Percentiles rank a stretch among this genome's conserved stretches.
Evolutionary conservation across 768 basidiomycete genomes (phyloP).

Genomic region (Termitomyces sp.): DNA sequence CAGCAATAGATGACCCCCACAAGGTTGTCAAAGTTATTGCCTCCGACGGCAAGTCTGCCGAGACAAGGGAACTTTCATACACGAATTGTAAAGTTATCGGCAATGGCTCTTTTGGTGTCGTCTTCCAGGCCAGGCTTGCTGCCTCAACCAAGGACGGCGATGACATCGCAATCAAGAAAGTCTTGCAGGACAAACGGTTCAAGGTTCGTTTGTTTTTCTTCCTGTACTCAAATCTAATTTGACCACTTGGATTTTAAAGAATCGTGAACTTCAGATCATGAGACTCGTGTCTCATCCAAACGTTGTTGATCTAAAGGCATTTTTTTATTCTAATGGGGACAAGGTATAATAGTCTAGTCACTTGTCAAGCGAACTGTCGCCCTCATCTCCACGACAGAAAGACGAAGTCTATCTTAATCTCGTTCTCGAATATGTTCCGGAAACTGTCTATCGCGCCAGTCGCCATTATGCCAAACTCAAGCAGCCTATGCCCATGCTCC

Average conservation of each 20-base stretch:
- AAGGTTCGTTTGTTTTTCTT: constrained; percentile 62
- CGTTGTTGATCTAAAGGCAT: constrained; percentile 95
- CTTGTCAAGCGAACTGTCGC: constrained; percentile 4
- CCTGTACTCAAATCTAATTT: constrained; percentile 1
- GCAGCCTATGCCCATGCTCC: constrained; percentile 99
- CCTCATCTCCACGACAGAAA: constrained; percentile 55
- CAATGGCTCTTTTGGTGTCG: constrained; percentile 98
- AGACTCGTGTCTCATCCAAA: constrained; percentile 94
- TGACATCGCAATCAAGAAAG: constrained; percentile 99
- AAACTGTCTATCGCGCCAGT: constrained; percentile 98
- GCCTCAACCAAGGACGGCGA: constrained; percentile 57
- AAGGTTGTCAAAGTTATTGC: constrained; percentile 94
- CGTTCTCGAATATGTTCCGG: constrained; percentile 98
- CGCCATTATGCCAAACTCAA: constrained; percentile 99
- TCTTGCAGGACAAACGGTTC: constrained; percentile 99
- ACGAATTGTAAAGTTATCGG: constrained; percentile 98
- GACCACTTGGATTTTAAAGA: constrained; percentile 43
- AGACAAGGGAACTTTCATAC: constrained; percentile 84
- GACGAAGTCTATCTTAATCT: constrained; percentile 99
- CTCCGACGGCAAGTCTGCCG: constrained; percentile 90
- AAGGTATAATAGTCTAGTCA: constrained; percentile 60
- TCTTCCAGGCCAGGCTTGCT: constrained; percentile 91
- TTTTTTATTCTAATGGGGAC: constrained; percentile 99
- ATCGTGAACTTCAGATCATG: constrained; percentile 99
- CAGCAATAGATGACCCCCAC: constrained; percentile 93